These are phyloP conservation scores for Athelia sp. DNA, from an alignment of 1,284 basidiomycete genomes.

Conservation along the genomic window DNA sequence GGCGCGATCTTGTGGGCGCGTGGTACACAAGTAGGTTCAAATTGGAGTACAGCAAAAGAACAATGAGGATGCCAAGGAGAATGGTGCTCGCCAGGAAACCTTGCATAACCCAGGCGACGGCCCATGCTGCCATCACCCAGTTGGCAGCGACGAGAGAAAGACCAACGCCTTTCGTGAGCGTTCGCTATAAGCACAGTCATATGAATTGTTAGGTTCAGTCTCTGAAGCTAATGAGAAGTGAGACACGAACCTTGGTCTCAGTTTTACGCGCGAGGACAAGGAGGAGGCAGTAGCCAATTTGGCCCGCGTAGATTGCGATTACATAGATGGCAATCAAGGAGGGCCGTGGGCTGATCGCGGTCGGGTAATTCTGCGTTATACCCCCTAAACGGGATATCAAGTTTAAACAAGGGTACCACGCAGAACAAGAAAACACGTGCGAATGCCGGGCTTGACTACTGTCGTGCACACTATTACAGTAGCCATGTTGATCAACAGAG, in stretches of 20 bases:
- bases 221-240: too few relatives aligned
- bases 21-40: slow-evolving; percentile 64
- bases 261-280: slow-evolving; percentile 66
- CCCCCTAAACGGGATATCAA: slow-evolving; percentile 29
- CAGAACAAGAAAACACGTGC: slow-evolving; percentile 21
- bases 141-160: slow-evolving; percentile 76
- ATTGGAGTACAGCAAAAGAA: slow-evolving; percentile 63
- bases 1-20: slow-evolving; percentile 46
- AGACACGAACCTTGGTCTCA: too few relatives aligned
- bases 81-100: slow-evolving; percentile 59
- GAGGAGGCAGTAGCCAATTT: slow-evolving; percentile 79
- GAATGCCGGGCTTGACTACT: slow-evolving; percentile 50
- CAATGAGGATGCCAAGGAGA: slow-evolving; percentile 52
- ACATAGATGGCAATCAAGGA: slow-evolving; percentile 66
- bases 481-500: slow-evolving; percentile 67
- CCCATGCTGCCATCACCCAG: slow-evolving; percentile 81
- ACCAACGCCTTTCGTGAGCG: slow-evolving; percentile 74
- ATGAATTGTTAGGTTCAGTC: too few relatives aligned
- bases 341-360: slow-evolving; percentile 68
- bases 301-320: slow-evolving; percentile 50
- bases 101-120: slow-evolving; percentile 73
- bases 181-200: too few relatives aligned
- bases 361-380: slow-evolving; percentile 55
- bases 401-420: neutral
- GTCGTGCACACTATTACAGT: slow-evolving; percentile 51